Evolutionary conservation across 2,329 filamentous ascomycete species (phyloP), one percentile per base, ranked within the genome.

Genomic region (Apiospora aurea): DNA sequence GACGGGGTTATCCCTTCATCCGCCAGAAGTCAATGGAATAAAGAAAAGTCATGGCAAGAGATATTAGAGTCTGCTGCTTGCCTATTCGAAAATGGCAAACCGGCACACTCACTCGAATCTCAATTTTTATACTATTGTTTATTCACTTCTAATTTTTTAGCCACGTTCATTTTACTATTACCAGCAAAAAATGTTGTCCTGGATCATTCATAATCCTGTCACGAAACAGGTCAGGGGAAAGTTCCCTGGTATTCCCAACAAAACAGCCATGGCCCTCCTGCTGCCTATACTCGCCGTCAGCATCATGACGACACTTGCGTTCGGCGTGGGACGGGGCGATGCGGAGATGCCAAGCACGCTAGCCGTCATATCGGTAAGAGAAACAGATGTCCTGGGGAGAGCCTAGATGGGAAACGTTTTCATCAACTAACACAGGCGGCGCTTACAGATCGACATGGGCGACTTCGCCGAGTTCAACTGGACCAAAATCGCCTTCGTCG

Each of bases 391-490:
- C 14, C 51, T 4, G 24, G 16, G 11, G 11, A 4, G 8, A 53
- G 10, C 6, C 4, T 18, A 16, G 11, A 29, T 34, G 2, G 13
- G 11, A 5, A n/a, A 2, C 10, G n/a, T 8, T 26, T 4, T 41
- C 26, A 64, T 41, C 34, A 41, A 8, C 57, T 64, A n/a, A 64
- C 57, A 18, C 21, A 5, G 4, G 24, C 16, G 4, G 24, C 16
- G 1, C 7, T 24, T 24, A 64, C 5, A 64, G 57, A 64, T 64
- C 21, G 57, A 64, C 4, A 64, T 64, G 57, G 57, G 57, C 8
- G 57, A 64, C 29, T 64, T 64, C 21, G 57, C 57, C 57, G 21
- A 10, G 2, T 64, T 64, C 57, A 64, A 64, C 57, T 64, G 57
- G 57, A 64, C 57, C 57, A 64, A 64, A 29, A 64, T 64, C 16